Base-by-base conservation (phyloP, 129 eudicot genomes). In the Calendula officinalis region DNA sequence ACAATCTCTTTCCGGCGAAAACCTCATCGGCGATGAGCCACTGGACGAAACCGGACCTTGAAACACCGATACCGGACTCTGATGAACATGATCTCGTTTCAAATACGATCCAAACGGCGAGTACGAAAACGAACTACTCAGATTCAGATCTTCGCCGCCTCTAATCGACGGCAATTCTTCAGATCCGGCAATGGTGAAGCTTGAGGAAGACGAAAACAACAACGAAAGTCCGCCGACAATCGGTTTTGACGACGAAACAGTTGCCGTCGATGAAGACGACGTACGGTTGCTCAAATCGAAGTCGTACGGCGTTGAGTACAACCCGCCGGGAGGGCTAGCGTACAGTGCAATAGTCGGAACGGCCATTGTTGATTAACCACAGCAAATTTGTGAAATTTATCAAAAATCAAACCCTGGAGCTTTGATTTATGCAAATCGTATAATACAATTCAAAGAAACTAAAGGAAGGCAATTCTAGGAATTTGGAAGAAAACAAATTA, bases 271-370 rank as follows among this genome's bases (percentile, higher is more conserved):
- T 10, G 85, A 69, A 11, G 95, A 66, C 34, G 88, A 40, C 8
- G 89, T 53, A 13, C 94, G 80, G 63, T 64, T 60, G 80, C 51
- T 67, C 27, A 83, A 30, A 48, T 91, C 97, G 58, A 79, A 80
- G 22, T 91, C 95, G 67, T 69, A 69, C 8, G 71, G 66, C 22
- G 71, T 56, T 17, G 73, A 56, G 72, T 83, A 70, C 11, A 86
- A 56, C 48, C 88, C 85, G 46, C 81, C 66, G 2, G 94, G 94
- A 34, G 95, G 88, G 37, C 81, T 86, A 45, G 87, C 82, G 69
- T 87, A 91, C 17, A 88, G 83, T 13, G 97, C 95, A 6, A 94
- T 86, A 2, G 97, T 75, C 33, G 99, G 82, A 60, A 88, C 99
- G 78, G 87, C 84, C 99, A 94, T 94, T 36, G 60, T 30, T 73